Evolutionary conservation across 2,329 filamentous ascomycete genomes (phyloP).

Genomic region (Hypoxylon sp.): DNA sequence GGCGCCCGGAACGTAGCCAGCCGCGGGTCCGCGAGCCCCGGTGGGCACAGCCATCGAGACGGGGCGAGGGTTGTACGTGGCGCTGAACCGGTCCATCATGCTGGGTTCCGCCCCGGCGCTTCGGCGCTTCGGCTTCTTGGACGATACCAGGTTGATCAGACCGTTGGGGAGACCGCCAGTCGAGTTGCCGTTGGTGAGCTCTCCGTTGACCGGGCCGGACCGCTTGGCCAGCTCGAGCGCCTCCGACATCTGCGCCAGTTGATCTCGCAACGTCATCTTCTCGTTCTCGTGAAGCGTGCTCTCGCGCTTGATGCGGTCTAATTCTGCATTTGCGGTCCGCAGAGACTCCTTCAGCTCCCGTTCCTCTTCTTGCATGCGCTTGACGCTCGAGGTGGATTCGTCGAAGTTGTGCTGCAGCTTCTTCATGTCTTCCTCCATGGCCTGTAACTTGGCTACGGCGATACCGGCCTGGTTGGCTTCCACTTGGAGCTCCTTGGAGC

Average conservation of each 20-base stretch:
- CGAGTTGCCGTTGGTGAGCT: conserved; percentile 70
- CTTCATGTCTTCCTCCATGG: conserved; percentile 95
- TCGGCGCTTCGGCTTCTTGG: conserved; percentile 95
- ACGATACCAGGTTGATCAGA: conserved; percentile 94
- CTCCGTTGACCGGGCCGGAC: conserved; percentile 74
- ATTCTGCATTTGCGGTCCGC: conserved; percentile 77
- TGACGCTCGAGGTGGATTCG: conserved; percentile 88
- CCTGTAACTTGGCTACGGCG: conserved; percentile 85
- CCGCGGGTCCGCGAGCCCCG: conserved; percentile 73
- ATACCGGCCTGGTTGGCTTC: conserved; percentile 99
- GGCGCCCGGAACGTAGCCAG: conserved; percentile 79
- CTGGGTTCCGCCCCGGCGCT: conserved; percentile 88
- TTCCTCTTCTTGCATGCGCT: conserved; percentile 94
- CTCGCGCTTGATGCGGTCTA: conserved; percentile 79
- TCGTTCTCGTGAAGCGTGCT: conserved; percentile 83
- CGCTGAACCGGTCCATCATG: conserved; percentile 88
- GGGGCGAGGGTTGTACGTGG: conserved; percentile 90
- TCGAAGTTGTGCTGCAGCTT: conserved; percentile 88
- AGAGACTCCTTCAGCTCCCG: conserved; percentile 84
- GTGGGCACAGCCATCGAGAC: conserved; percentile 91
- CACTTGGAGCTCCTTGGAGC: conserved; percentile 91
- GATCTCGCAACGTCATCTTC: conserved; percentile 84
- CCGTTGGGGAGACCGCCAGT: conserved; percentile 69
- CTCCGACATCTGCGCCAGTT: conserved; percentile 88
- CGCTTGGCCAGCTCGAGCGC: conserved; percentile 89